Evolutionary conservation across 2,329 filamentous ascomycete genomes (phyloP), one percentile per base, ranked within the genome.

Genomic region (Ceratocystis cacaofunesta): DNA sequence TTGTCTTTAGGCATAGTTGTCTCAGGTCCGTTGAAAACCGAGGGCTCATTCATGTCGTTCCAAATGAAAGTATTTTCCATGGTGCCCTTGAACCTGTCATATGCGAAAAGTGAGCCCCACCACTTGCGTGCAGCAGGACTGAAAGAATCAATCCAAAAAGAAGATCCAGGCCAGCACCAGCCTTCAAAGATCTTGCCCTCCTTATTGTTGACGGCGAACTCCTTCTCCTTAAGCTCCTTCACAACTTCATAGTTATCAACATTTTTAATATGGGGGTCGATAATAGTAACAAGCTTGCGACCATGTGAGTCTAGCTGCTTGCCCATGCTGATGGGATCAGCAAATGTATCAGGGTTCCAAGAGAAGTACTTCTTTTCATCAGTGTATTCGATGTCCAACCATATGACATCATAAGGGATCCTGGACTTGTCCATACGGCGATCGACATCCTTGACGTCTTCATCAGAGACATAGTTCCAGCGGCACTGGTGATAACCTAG

Each of bases 21-120:
- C 75, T 99, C 94, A 0, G 94, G 94, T 0, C 94, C 94, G 74
- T 97, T 97, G 79, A 99, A 99, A 1, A 99, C 94, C 0, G 94
- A 97, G 0, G 94, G 94, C 77, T 99, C 94, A 73, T 96, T 97
- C 94, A 99, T 99, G 74, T 99, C 94, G 74, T 99, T 99, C 94
- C 94, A 99, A 71, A 99, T 85, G 75, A 90, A 96, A 0, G 90
- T 87, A 74, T 97, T 99, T 69, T 86, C 80, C 70, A 87, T 82
- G 1, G 90, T 90, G 61, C 91, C 92, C 75, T 90, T 89, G 81
- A 96, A 99, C 50, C 78, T 82, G 73, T 90, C 85, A 70, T 95
- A 97, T 71, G 88, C 87, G 81, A 95, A 97, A 10, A 97, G 82
- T 2, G 80, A 77, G 70, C 85, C 88, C 92, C 94, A 99, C 94